Percentiles rank a stretch among this genome's conserved stretches.
phyloP scores from a whole-genome alignment of 331 rosid genomes.

The Spiraea crenata region DNA sequence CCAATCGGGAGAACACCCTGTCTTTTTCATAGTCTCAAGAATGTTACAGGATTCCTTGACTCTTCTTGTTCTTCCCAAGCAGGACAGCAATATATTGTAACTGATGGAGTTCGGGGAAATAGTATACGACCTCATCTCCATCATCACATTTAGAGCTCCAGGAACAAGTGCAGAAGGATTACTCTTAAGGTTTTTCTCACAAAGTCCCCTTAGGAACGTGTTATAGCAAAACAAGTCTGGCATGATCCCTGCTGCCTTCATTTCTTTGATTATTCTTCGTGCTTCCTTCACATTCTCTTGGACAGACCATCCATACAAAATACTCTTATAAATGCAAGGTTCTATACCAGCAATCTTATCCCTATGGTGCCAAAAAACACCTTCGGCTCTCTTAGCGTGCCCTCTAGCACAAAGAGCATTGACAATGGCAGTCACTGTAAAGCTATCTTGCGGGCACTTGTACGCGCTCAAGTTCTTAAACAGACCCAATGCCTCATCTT shows the following conservation, averaged over 20 bases:
- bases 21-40: slow-evolving; percentile 53
- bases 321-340: slow-evolving; percentile 56
- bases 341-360: slow-evolving; percentile 50
- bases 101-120: slow-evolving; percentile 55
- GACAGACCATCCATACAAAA: slow-evolving; percentile 78
- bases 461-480: slow-evolving; percentile 70
- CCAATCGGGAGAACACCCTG: slow-evolving; percentile 64
- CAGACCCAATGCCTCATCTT: slow-evolving; percentile 76
- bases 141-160: slow-evolving; percentile 74
- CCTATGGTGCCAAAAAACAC: slow-evolving; percentile 66
- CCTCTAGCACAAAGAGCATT: slow-evolving; percentile 68
- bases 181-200: slow-evolving; percentile 54
- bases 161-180: slow-evolving; percentile 85
- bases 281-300: slow-evolving; percentile 80
- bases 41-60: slow-evolving; percentile 63
- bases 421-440: slow-evolving; percentile 60
- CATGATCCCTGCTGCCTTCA: slow-evolving; percentile 53
- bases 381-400: slow-evolving; percentile 78
- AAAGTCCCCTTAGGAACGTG: slow-evolving; percentile 70
- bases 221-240: slow-evolving; percentile 70
- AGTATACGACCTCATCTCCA: slow-evolving; percentile 70
- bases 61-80: slow-evolving; percentile 69
- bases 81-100: slow-evolving; percentile 68
- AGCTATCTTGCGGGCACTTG: slow-evolving; percentile 57
- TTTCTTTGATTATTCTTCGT: slow-evolving; percentile 68